Evolutionary conservation across 2,329 filamentous ascomycete genomes (phyloP), one percentile per base, ranked within the genome.

Genomic region (Curvularia sp.): DNA sequence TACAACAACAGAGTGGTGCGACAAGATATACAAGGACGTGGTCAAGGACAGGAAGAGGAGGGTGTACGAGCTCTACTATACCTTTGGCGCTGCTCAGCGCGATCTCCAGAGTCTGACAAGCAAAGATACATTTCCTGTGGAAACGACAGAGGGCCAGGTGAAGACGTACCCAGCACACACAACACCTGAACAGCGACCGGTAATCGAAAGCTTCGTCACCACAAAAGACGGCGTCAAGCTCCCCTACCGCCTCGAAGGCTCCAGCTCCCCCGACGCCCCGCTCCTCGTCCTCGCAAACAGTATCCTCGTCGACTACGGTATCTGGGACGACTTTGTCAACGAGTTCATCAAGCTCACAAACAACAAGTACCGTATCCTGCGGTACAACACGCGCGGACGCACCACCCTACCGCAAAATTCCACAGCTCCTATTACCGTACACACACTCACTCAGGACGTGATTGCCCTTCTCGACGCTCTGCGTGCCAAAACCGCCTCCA

Each of bases 221-320:
- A 87, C 89, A 0, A 70, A 81, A 0, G 92, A 96, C 69, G 87
- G 86, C 1, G 86, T 92, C 5, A 74, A 80, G 2, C 84, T 96
- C 13, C 86, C 87, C 0, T 96, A 92, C 78, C 85, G 87, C 13
- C 83, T 96, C 1, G 90, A 95, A 75, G 92, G 92, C 54, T 89
- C 85, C 63, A 69, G 85, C 0, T 83, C 88, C 31, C 85, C 88
- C 0, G 72, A 84, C 20, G 90, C 91, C 0, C 92, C 92, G 0
- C 84, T 89, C 0, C 82, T 96, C 10, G 87, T 92, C 20, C 89
- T 93, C 65, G 84, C 84, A 77, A 96, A 96, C 81, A 93, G 89
- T 1, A 88, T 96, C 49, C 85, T 96, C 7, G 91, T 91, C 2
- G 87, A 89, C 48, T 84, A 89, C 63, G 82, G 85, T 73, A 95